phyloP scores from a whole-genome alignment of 257 asterid genomes.

The Przewalskia tangutica region DNA sequence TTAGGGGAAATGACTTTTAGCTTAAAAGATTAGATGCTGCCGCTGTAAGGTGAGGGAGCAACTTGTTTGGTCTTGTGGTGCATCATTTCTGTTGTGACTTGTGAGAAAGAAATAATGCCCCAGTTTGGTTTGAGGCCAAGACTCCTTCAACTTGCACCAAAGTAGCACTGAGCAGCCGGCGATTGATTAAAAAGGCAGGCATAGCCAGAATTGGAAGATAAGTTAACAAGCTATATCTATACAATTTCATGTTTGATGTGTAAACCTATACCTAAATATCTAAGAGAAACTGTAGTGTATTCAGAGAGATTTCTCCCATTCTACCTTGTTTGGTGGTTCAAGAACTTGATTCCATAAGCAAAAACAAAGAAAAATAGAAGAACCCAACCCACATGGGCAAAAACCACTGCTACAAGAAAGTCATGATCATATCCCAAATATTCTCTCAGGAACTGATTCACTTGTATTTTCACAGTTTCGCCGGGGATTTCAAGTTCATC shows the following conservation, averaged over 20 bases:
- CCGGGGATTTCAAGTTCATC: conserved; percentile 25
- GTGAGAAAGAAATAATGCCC: no score
- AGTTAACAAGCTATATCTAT: background rate
- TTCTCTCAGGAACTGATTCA: conserved; percentile 32
- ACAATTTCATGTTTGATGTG: background rate
- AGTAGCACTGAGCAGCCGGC: no score
- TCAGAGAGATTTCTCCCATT: background rate
- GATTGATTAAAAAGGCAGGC: no score
- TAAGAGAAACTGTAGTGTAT: background rate
- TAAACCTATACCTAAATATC: background rate
- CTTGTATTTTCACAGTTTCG: background rate
- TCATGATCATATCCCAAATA: conserved; percentile 55
- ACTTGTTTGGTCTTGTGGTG: no score
- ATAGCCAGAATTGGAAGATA: no score
- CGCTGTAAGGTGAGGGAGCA: no score
- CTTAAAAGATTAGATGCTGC: no score
- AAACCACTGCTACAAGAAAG: conserved; percentile 47
- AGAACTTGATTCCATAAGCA: conserved; percentile 76
- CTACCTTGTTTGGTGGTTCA: conserved; percentile 63
- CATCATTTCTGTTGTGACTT: no score
- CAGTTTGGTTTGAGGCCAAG: no score
- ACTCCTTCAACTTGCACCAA: no score
- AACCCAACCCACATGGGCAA: conserved; percentile 85
- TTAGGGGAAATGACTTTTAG: no score
- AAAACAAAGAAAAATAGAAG: conserved; percentile 68